A percentile compares a stretch with the other conserved stretches of the same genome.
phyloP scores from a whole-genome alignment of 108 stramenopile species.

The Nannochloropsis gaditana region DNA sequence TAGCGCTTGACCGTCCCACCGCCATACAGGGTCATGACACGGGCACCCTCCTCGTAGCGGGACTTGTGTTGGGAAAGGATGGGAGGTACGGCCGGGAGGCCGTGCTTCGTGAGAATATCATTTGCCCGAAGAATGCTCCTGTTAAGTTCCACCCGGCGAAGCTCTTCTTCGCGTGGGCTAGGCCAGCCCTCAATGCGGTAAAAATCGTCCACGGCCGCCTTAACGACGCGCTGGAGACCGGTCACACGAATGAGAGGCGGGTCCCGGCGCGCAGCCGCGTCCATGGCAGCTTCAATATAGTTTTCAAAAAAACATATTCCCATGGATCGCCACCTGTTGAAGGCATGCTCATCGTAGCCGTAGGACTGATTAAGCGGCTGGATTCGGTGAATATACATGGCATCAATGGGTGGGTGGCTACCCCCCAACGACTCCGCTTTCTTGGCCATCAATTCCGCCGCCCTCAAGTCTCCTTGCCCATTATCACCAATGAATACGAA shows the following conservation, averaged over 20 bases:
- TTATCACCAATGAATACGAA: constrained; percentile 97
- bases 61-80: constrained; percentile 20
- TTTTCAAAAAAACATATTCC: constrained; percentile 74
- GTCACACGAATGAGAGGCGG: background rate
- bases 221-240: constrained; percentile 34
- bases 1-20: constrained; percentile 45
- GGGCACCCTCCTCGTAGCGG: constrained; percentile 36
- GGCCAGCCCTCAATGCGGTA: background rate
- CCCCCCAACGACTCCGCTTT: constrained; percentile 9
- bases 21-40: constrained; percentile 48
- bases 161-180: background rate
- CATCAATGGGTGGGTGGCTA: background rate
- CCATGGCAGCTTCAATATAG: constrained; percentile 84
- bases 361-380: constrained; percentile 42
- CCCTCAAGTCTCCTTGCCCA: constrained; percentile 93
- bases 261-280: constrained; percentile 60
- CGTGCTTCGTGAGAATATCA: constrained; percentile 34
- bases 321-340: constrained; percentile 46
- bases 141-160: constrained; percentile 21
- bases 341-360: constrained; percentile 44
- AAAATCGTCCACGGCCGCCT: constrained; percentile 22
- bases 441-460: constrained; percentile 90
- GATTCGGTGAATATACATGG: background rate
- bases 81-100: constrained; percentile 33
- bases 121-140: constrained; percentile 31